Evolutionary conservation across 2,329 filamentous ascomycete species (phyloP), one percentile per base, ranked within the genome.

Genomic region (Leptodontidium sp.): DNA sequence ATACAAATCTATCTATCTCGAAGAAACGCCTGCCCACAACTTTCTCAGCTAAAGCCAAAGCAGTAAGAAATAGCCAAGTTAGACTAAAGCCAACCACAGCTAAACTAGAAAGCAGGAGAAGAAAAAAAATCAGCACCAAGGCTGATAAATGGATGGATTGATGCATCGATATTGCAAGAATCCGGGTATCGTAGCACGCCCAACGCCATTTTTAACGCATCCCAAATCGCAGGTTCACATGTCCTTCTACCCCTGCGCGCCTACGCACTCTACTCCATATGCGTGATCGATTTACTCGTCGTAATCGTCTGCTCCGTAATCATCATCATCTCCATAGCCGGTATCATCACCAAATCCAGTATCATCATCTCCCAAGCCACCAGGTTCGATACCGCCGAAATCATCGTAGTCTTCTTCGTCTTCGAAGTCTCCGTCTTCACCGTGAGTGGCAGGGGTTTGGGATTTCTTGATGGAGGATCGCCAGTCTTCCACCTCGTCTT

Each of bases 401-500:
- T 68, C 68, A 1, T 58, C 64, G 45, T 66, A 61, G n/a, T 66
- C 64, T 26, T 61, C 64, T 11, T 50, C 47, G 49, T 67, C 65
- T 26, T 62, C 65, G 47, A 47, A 69, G 17, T 69, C 65, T 38
- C 66, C 57, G 49, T 69, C 65, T 14, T 69, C 67, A 8, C 64
- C 69, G 5, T 49, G 57, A n/a, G 57, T 58, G 45, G 53, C 68
- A 50, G 61, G 49, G 35, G 43, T 47, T 35, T 65, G 50, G 17
- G 35, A 47, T 43, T 64, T 64, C 53, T 64, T 61, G 49, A 67
- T 49, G n/a, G 45, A 57, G 21, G 35, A 61, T 35, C 53, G 38
- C 68, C 68, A 67, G 24, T 65, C 68, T 17, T 67, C 64, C 47
- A 67, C 68, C 32, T 70, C 68, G 17, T 65, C 68, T 32, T 70